Base-by-base conservation (phyloP, 768 basidiomycete species). In the Termitomyces titanicus region DNA sequence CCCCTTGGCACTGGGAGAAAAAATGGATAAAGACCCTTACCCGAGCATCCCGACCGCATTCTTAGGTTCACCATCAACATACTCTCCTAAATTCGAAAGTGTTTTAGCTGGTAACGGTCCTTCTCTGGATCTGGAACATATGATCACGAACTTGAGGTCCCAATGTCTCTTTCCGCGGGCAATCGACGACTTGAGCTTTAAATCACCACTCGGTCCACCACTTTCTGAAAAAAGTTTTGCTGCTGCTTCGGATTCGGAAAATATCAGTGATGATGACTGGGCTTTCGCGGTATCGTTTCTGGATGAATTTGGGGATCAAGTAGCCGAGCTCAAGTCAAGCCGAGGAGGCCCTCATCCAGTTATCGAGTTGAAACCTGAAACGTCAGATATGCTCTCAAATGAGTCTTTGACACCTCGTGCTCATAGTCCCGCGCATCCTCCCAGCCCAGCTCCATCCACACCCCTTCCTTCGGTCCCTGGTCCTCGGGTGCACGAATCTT, bases 31-130 rank as follows among this genome's bases (percentile, higher is more conserved):
- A 24, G 63, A 68, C 24, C 55, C 65, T 4, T 77, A 78, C 65
- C 75, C 77, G 27, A 68, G 66, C 37, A 74, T 77, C 43, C 77
- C 79, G 27, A 74, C 75, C 17, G 74, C 76, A 33, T 76, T 77
- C 58, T 58, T 75, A 13, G 76, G 77, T 3, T 71, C 73, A 24
- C 72, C 74, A n/a, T 72, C 73, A 12, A 61, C 57, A n/a, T 68
- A 74, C 55, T 66, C 66, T 38, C 70, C 73, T 3, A 67, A 68
- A 25, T 72, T 69, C 47, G 69, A 70, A 54, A 63, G 60, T 55
- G 62, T 62, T 22, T 59, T 56, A 40, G 49, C 61, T 42, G 42
- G 48, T n/a, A 60, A 64, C 29, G 63, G 63, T 17, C 63, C 65
- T 49, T 63, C 66, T 17, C 62, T 77, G 56, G 64, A 68, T 57